A percentile compares a stretch with the other conserved stretches of the same genome.
Conservation (phyloP, 106 monocot genomes). For the Acorus gramineus region DNA sequence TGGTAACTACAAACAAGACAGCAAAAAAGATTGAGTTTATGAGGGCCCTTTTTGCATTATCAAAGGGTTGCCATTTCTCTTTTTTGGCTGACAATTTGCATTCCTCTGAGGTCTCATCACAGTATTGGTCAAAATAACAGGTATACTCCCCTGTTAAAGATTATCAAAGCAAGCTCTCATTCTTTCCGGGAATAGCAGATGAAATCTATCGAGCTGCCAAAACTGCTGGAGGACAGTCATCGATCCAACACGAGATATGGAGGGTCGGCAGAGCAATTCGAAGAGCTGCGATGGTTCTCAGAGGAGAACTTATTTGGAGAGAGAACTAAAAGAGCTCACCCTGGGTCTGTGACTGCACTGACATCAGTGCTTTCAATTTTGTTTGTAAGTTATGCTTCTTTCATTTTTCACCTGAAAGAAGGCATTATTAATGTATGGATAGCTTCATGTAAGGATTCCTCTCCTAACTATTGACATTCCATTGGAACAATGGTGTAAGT, state of each 20-base stretch:
- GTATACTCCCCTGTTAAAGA: conserved; percentile 61
- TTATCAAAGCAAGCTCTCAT: conserved; percentile 37
- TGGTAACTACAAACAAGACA: too few relatives aligned
- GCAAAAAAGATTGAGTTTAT: too few relatives aligned
- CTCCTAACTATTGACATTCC: too few relatives aligned
- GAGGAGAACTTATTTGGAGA: conserved; percentile 30
- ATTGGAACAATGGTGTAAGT: too few relatives aligned
- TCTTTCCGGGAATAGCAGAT: conserved; percentile 75
- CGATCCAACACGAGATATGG: conserved; percentile 60
- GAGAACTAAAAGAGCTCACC: neutral
- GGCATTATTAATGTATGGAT: too few relatives aligned
- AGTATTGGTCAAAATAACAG: conserved; percentile 15
- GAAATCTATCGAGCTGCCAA: conserved; percentile 23
- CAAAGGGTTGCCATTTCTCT: too few relatives aligned
- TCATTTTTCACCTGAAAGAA: too few relatives aligned
- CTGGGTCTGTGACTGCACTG: too few relatives aligned
- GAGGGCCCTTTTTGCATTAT: too few relatives aligned
- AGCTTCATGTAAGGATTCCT: conserved; percentile 1
- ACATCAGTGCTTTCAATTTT: too few relatives aligned
- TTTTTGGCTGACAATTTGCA: too few relatives aligned
- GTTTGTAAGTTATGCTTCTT: too few relatives aligned
- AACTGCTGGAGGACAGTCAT: neutral
- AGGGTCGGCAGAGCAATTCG: conserved; percentile 49
- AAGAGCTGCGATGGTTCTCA: conserved; percentile 36
- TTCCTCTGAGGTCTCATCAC: neutral